Conservation (phyloP, 495 filamentous ascomycete genomes). For the Sporormia fimetaria region DNA sequence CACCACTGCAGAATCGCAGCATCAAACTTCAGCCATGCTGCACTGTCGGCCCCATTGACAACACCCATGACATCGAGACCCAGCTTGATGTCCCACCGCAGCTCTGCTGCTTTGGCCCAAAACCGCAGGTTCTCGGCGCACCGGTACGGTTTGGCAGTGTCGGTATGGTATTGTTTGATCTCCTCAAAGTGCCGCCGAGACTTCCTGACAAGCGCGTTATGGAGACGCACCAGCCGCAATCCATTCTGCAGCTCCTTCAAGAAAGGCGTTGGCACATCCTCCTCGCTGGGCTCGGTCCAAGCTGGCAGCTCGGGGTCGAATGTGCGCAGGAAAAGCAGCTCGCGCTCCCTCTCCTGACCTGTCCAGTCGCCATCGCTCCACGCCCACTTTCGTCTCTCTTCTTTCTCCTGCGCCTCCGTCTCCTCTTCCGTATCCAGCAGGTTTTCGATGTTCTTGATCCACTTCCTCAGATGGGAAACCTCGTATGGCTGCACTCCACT, state of each 20-base stretch:
- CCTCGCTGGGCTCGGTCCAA: conserved; percentile 51
- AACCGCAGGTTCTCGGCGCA: conserved; percentile 85
- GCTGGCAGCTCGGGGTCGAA: conserved; percentile 67
- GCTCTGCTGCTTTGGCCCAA: conserved; percentile 92
- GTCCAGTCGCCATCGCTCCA: conserved; percentile 80
- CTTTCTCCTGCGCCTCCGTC: conserved; percentile 59
- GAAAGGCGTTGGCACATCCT: conserved; percentile 60
- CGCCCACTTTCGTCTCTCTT: conserved; percentile 59
- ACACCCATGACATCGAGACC: conserved; percentile 79
- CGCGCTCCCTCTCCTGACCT: conserved; percentile 62
- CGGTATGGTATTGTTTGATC: conserved; percentile 75
- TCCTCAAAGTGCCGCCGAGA: conserved; percentile 82
- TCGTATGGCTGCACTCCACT: conserved; percentile 70
- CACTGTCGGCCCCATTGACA: conserved; percentile 52
- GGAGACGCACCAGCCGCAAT: conserved; percentile 67
- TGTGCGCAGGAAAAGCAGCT: conserved; percentile 51
- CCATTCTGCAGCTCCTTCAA: conserved; percentile 64
- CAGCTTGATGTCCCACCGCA: conserved; percentile 83
- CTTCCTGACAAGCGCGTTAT: conserved; percentile 76
- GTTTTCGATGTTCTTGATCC: conserved; percentile 64
- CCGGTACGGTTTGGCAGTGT: conserved; percentile 89
- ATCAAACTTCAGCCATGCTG: conserved; percentile 71
- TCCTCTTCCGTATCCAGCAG: conserved; percentile 65
- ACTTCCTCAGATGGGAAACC: conserved; percentile 53
- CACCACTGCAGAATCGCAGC: conserved; percentile 70